Conservation (phyloP, 441 rosid species). For the Iberis amara region DNA sequence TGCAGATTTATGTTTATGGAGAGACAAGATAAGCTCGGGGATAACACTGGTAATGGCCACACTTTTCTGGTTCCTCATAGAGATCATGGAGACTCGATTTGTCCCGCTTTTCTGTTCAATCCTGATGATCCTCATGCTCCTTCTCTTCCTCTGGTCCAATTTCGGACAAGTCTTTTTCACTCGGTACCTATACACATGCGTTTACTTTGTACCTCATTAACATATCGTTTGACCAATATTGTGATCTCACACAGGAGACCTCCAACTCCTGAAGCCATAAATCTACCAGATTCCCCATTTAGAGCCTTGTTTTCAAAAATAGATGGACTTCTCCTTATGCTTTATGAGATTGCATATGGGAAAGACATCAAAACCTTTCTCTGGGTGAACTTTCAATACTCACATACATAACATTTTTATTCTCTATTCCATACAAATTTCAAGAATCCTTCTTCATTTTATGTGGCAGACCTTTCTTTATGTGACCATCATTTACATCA, state of each 20-base stretch:
- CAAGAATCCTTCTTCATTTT: neutral
- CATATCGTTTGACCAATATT: neutral
- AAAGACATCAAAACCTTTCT: constrained; percentile 24
- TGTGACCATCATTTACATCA: constrained; percentile 19
- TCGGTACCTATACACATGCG: constrained; percentile 3
- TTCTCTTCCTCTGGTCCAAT: constrained; percentile 26
- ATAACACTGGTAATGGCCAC: constrained; percentile 22
- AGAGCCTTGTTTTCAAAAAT: constrained; percentile 17
- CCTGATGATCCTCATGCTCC: constrained; percentile 17
- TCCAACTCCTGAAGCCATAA: constrained; percentile 24
- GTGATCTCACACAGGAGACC: constrained; percentile 20
- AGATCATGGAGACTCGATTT: constrained; percentile 16
- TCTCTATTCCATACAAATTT: constrained; percentile 12
- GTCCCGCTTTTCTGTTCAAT: constrained; percentile 21
- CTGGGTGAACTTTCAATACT: constrained; percentile 7
- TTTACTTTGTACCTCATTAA: neutral
- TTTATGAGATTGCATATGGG: constrained; percentile 28
- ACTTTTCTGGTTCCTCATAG: constrained; percentile 21
- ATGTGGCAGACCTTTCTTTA: constrained; percentile 22
- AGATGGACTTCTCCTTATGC: constrained; percentile 2
- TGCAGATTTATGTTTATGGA: constrained; percentile 25
- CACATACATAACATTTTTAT: neutral
- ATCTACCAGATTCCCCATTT: constrained; percentile 17
- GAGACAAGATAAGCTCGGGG: constrained; percentile 23
- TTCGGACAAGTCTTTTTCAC: constrained; percentile 18